Conservation (phyloP, 2,329 filamentous ascomycete species). For the Epichloe typhina region DNA sequence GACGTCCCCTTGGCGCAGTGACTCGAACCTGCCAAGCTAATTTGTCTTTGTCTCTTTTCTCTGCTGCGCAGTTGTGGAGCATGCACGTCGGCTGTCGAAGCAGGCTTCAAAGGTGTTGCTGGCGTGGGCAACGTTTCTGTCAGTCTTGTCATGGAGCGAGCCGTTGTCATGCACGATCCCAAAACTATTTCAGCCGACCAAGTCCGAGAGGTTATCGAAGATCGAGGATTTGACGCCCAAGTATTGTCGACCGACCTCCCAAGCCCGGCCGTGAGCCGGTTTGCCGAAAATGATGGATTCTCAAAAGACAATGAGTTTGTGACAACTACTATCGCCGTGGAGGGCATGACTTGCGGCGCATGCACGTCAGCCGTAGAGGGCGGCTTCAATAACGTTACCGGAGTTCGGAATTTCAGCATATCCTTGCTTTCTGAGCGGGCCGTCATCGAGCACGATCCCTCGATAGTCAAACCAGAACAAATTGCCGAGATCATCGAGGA, state of each 20-base stretch:
- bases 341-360: conserved; percentile 85
- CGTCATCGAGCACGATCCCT: conserved; percentile 67
- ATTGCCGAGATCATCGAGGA: conserved; percentile 51
- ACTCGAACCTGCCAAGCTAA: neutral
- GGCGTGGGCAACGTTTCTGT: conserved; percentile 82
- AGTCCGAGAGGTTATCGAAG: conserved; percentile 77
- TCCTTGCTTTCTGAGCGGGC: conserved; percentile 74
- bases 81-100: conserved; percentile 91
- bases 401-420: conserved; percentile 65
- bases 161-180: conserved; percentile 85
- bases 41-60: neutral
- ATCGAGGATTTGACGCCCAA: conserved; percentile 81
- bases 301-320: conserved; percentile 31
- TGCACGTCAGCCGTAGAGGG: conserved; percentile 78
- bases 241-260: conserved; percentile 72
- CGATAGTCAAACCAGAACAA: conserved; percentile 35
- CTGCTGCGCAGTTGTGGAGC: conserved; percentile 61
- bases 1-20: neutral
- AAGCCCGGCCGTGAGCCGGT: conserved; percentile 31
- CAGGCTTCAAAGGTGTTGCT: conserved; percentile 69
- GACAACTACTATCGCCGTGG: conserved; percentile 65
- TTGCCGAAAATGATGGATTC: conserved; percentile 21
- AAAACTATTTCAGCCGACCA: conserved; percentile 57
- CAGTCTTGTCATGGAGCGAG: conserved; percentile 87
- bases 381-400: conserved; percentile 61